Conservation (phyloP, 805 yeast species). For the Wickerhamomyces tratensis region DNA sequence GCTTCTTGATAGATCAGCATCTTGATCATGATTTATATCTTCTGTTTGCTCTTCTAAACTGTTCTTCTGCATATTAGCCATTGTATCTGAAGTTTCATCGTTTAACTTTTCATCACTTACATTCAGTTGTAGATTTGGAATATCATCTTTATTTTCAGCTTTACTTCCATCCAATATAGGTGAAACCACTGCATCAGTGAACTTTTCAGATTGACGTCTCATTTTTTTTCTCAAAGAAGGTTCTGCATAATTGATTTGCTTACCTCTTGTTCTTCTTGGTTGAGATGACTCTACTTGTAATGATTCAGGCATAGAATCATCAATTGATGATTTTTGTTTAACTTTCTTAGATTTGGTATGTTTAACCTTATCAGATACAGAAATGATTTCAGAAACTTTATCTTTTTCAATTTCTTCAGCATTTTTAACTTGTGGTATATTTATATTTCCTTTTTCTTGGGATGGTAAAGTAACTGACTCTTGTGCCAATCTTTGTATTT, state of each 20-base stretch:
- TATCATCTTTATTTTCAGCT: too few relatives aligned
- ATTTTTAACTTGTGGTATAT: constrained; percentile 9
- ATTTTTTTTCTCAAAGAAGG: constrained; percentile 61
- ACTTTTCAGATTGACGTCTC: constrained; percentile 53
- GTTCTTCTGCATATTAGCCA: too few relatives aligned
- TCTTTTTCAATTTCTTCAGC: constrained; percentile 16
- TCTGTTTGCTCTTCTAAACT: neutral
- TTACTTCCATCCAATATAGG: constrained; percentile 5
- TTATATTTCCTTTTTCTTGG: constrained; percentile 2
- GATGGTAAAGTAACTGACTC: neutral
- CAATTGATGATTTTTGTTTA: constrained; percentile 21
- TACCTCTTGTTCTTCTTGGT: constrained; percentile 37
- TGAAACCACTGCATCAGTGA: constrained; percentile 48
- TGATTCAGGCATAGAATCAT: constrained; percentile 29
- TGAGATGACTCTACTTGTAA: constrained; percentile 8
- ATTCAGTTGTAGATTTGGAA: too few relatives aligned
- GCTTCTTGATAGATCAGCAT: too few relatives aligned
- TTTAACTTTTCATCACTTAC: too few relatives aligned
- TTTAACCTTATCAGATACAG: constrained; percentile 11
- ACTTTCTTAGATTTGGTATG: constrained; percentile 21
- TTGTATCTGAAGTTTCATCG: too few relatives aligned
- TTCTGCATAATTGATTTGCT: constrained; percentile 53
- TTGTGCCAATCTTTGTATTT: neutral
- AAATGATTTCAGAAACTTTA: constrained; percentile 13
- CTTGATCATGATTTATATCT: constrained; percentile 3